Base-by-base conservation (phyloP, 2,329 filamentous ascomycete species). In the Cytospora leucostoma region DNA sequence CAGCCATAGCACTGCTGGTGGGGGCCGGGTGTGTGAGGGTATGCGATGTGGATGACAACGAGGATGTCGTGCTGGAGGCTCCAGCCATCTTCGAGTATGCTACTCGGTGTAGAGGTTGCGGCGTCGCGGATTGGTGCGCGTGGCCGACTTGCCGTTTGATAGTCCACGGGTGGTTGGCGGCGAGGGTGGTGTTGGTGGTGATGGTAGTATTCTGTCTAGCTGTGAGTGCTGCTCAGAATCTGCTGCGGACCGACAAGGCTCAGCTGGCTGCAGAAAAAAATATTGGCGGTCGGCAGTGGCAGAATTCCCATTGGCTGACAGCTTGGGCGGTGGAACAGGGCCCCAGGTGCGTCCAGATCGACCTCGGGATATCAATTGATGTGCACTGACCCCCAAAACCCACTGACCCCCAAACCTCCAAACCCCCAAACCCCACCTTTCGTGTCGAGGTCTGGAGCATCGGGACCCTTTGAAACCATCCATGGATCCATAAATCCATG, bases 11-110 rank as follows among this genome's bases (percentile, higher is more conserved):
- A 65, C 76, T 73, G 33, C 74, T 73, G 73, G 80, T 80, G 61
- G 73, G 71, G 55, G 82, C 78, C 49, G 79, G 76, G 61, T 80
- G 78, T 49, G 82, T 86, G 73, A 88, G 78, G 44, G 86, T 89
- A 71, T 88, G 84, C 6, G 86, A 88, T 65, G 85, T 86, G 44
- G 84, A 87, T 63, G 85, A 87, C 70, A 84, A 79, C 65, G 84
- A 86, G 67, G 86, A 88, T 65, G 82, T 82, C 56, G 80, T 82
- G 75, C 81, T 83, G 69, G 74, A 74, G 37, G 60, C 75, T 40
- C 69, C 70, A 54, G 73, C 72, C 74, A 75, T 75, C 51, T 60
- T 57, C 50, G 59, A 10, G 33, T 21, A 47, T 32, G 17, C 44
- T 50, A 19, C 27, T 53, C 37, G 13, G 35, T 38, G 33, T 38